A percentile compares a stretch with the other conserved stretches of the same genome.
phyloP scores from a whole-genome alignment of 345 rosid species.

The Rubroshorea leprosula region DNA sequence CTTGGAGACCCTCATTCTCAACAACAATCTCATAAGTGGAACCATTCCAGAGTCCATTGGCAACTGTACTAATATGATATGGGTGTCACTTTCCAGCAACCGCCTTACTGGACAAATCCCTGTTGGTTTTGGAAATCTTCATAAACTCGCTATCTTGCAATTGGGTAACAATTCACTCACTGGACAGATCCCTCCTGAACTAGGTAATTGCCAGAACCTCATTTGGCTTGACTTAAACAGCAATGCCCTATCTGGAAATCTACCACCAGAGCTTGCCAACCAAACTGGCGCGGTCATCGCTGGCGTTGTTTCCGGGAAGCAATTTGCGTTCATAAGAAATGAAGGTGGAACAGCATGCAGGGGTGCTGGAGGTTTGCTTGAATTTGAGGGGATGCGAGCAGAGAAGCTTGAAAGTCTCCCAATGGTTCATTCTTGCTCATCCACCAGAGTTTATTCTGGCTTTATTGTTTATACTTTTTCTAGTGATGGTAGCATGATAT shows the following conservation, averaged over 20 bases:
- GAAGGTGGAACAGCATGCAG: constrained; percentile 95
- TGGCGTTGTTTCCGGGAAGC: constrained; percentile 84
- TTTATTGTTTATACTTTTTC: constrained; percentile 66
- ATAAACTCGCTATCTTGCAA: constrained; percentile 68
- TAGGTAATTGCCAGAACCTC: constrained; percentile 71
- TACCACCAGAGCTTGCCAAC: constrained; percentile 61
- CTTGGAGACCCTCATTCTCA: constrained; percentile 75
- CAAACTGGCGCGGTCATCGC: constrained; percentile 72
- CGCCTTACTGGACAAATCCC: constrained; percentile 67
- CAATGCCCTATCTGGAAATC: constrained; percentile 52
- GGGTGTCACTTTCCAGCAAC: constrained; percentile 92
- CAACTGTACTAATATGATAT: constrained; percentile 72
- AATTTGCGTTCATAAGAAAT: constrained; percentile 86
- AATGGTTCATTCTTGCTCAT: constrained; percentile 85
- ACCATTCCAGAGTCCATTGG: constrained; percentile 66
- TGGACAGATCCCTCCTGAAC: constrained; percentile 65
- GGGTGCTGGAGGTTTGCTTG: constrained; percentile 97
- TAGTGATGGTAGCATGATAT: constrained; percentile 82
- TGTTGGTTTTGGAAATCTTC: constrained; percentile 54
- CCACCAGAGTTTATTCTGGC: constrained; percentile 82
- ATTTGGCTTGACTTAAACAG: constrained; percentile 97
- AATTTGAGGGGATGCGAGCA: constrained; percentile 76
- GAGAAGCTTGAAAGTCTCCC: constrained; percentile 62
- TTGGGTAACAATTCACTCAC: constrained; percentile 81
- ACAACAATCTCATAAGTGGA: constrained; percentile 75